Conservation (phyloP, 257 asterid species). For the Paulownia fortunei region DNA sequence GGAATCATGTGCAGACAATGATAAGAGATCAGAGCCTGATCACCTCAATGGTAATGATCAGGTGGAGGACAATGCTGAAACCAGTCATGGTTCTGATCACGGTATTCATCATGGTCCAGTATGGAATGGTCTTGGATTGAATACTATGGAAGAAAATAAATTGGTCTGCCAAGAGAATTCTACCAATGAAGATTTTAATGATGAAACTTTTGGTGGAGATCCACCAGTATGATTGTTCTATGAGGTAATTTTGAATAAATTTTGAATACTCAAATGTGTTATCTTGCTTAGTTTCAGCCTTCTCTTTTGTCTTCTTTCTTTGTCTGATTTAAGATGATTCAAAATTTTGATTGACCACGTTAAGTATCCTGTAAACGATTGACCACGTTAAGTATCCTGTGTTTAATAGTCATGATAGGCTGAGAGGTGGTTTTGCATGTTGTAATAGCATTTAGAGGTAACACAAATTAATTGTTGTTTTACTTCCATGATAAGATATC, state of each 20-base stretch:
- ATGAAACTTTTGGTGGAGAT: conserved; percentile 54
- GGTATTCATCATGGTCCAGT: conserved; percentile 43
- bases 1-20: conserved; percentile 59
- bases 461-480: neutral
- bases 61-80: conserved; percentile 49
- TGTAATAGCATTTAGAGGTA: neutral
- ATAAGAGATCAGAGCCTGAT: conserved; percentile 60
- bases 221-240: conserved; percentile 41
- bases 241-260: conserved; percentile 32
- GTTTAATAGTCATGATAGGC: neutral
- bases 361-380: too few relatives aligned
- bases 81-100: conserved; percentile 47
- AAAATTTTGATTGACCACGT: too few relatives aligned
- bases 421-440: neutral
- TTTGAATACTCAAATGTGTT: neutral
- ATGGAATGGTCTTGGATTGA: conserved; percentile 55
- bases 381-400: neutral
- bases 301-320: neutral
- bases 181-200: conserved; percentile 58
- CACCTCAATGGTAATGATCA: conserved; percentile 52
- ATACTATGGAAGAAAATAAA: conserved; percentile 47
- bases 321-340: neutral
- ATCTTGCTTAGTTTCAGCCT: neutral
- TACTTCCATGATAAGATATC: neutral
- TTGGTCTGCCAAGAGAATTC: conserved; percentile 69